Evolutionary conservation across 768 basidiomycete species (phyloP).

Genomic region (Mycena pura): DNA sequence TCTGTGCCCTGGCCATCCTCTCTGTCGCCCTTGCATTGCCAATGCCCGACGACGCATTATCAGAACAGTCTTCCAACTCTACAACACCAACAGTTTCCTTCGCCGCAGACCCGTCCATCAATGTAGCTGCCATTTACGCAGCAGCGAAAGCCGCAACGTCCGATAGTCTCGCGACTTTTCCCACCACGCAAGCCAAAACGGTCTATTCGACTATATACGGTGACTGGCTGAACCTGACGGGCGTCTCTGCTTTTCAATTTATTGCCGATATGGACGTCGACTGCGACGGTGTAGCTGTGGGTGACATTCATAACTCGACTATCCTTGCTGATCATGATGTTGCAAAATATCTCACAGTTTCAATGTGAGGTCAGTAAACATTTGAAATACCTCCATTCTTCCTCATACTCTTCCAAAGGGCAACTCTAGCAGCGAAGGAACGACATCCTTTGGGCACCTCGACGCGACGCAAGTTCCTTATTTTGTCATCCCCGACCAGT

Average conservation of each 20-base stretch:
- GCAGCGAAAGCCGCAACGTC: neutral
- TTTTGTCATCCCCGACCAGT: neutral
- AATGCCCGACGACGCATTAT: neutral
- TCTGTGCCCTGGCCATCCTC: neutral
- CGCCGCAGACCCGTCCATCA: neutral
- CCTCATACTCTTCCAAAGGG: neutral
- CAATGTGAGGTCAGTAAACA: neutral
- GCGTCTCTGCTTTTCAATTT: neutral
- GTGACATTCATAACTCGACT: no score
- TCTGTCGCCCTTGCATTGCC: neutral
- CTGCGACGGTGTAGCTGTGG: conserved; percentile 5
- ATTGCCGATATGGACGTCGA: conserved; percentile 16
- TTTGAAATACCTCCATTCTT: neutral
- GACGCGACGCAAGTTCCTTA: conserved; percentile 1
- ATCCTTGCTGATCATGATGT: no score
- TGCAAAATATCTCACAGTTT: no score
- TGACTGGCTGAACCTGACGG: neutral
- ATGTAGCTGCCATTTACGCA: neutral
- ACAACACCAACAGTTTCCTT: neutral
- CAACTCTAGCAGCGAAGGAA: neutral
- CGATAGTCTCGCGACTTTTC: neutral
- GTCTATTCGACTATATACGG: neutral
- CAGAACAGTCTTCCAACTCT: neutral
- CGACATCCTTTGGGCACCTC: neutral
- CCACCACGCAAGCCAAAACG: neutral